Conservation (phyloP, 352 stramenopile species). For the Globisporangium okanoganense region DNA sequence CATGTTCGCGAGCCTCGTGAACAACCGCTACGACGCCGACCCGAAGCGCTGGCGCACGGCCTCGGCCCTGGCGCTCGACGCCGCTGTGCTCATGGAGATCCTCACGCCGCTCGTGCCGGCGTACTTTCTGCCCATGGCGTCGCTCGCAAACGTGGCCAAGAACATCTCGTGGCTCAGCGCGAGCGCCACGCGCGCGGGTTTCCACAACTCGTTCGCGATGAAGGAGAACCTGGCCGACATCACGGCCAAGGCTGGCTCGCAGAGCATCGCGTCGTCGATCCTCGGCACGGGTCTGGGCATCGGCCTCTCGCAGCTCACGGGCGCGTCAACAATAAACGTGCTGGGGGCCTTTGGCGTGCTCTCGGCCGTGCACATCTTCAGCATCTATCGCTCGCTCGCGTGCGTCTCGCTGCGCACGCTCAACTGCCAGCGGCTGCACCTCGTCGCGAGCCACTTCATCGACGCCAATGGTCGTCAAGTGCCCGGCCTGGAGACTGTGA, state of each 20-base stretch:
- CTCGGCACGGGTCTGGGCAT: constrained; percentile 65
- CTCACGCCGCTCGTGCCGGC: constrained; percentile 67
- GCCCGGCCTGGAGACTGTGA: constrained; percentile 26
- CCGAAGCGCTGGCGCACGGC: constrained; percentile 94
- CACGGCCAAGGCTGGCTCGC: constrained; percentile 94
- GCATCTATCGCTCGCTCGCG: constrained; percentile 53
- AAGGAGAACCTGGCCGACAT: constrained; percentile 94
- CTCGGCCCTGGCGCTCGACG: constrained; percentile 87
- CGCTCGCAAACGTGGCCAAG: constrained; percentile 90
- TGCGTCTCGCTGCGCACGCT: constrained; percentile 64
- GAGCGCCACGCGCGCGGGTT: constrained; percentile 89
- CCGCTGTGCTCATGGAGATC: constrained; percentile 92
- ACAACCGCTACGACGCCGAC: constrained; percentile 93
- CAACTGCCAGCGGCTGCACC: constrained; percentile 61
- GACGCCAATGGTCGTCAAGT: constrained; percentile 13
- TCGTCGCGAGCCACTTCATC: constrained; percentile 48
- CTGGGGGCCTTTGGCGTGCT: constrained; percentile 49
- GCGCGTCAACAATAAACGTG: constrained; percentile 43
- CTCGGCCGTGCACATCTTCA: constrained; percentile 48
- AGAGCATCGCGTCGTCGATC: constrained; percentile 93
- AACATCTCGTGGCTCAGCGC: constrained; percentile 96
- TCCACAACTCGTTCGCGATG: constrained; percentile 92
- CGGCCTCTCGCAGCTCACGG: constrained; percentile 55
- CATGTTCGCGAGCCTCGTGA: constrained; percentile 89
- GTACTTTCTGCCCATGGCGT: constrained; percentile 89